Evolutionary conservation across 176 grass and related monocot species (phyloP).

Genomic region (Oryza officinalis): DNA sequence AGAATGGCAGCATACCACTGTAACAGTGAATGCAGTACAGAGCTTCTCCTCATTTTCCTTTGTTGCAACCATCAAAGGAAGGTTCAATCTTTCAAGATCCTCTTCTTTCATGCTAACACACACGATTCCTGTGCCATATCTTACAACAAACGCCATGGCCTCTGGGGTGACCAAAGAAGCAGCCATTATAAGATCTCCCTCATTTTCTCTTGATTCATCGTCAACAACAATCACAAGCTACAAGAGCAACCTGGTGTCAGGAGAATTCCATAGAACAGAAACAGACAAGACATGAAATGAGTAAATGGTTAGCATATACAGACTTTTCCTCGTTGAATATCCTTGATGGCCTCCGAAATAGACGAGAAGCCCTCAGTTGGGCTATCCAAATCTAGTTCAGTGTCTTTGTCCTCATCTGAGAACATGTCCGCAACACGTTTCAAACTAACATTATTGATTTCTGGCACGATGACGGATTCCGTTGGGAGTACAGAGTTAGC

Average conservation of each 20-base stretch:
- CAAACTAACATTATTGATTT: constrained; percentile 46
- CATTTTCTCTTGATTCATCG: constrained; percentile 90
- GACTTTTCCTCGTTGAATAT: constrained; percentile 87
- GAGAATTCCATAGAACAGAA: neutral
- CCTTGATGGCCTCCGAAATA: constrained; percentile 70
- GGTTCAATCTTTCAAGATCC: constrained; percentile 69
- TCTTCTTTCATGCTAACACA: constrained; percentile 94
- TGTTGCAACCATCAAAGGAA: constrained; percentile 80
- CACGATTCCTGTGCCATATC: constrained; percentile 80
- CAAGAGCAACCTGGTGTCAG: constrained; percentile 37
- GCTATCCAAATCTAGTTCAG: constrained; percentile 74
- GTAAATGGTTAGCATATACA: constrained; percentile 22
- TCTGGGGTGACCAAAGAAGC: constrained; percentile 74
- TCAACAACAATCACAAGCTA: constrained; percentile 92
- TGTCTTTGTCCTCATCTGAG: constrained; percentile 33
- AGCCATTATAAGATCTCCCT: constrained; percentile 87
- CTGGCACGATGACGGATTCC: constrained; percentile 40
- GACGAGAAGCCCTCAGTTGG: constrained; percentile 79
- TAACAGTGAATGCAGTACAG: constrained; percentile 80
- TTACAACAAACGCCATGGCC: constrained; percentile 92
- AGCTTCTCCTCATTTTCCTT: constrained; percentile 95
- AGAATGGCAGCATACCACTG: constrained; percentile 64
- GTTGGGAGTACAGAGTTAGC: constrained; percentile 24
- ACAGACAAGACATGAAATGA: neutral
- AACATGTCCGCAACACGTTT: constrained; percentile 34